Percentiles rank a stretch among this genome's conserved stretches.
Evolutionary conservation across 1,284 basidiomycete genomes (phyloP).

Genomic region (Ganoderma lucidum): DNA sequence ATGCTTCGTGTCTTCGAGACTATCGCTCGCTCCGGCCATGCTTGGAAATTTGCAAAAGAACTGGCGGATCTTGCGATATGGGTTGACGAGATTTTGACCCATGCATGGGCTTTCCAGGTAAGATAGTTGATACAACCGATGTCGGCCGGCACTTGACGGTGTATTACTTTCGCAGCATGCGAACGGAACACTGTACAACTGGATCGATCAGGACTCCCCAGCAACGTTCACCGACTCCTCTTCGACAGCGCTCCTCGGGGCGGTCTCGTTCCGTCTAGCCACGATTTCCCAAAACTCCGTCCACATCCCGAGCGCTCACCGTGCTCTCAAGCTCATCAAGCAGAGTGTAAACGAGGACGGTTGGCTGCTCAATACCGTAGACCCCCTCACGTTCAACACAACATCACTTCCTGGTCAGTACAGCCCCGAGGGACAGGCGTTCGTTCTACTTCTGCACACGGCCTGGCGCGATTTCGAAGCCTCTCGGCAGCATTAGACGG

Average conservation of each 20-base stretch:
- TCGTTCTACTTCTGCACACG: conserved; percentile 70
- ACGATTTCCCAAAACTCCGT: conserved; percentile 39
- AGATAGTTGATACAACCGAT: conserved; percentile 10
- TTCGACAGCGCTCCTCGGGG: conserved; percentile 60
- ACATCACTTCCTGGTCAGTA: conserved; percentile 49
- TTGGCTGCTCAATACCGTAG: conserved; percentile 68
- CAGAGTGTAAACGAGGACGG: conserved; percentile 50
- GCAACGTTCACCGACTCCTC: conserved; percentile 58
- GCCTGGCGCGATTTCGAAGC: conserved; percentile 59
- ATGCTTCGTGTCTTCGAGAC: conserved; percentile 70
- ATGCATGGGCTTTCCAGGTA: conserved; percentile 59
- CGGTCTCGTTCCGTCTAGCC: conserved; percentile 54
- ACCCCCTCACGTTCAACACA: conserved; percentile 64
- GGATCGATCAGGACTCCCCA: conserved; percentile 48
- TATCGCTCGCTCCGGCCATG: conserved; percentile 55
- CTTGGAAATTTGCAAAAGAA: conserved; percentile 49
- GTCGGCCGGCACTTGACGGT: not conserved
- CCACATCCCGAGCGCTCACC: conserved; percentile 52
- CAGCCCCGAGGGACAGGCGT: conserved; percentile 70
- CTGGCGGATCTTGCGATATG: conserved; percentile 59
- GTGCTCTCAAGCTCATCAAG: conserved; percentile 47
- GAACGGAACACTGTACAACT: conserved; percentile 58
- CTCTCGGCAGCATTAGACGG: not conserved
- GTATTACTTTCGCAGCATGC: conserved; percentile 37
- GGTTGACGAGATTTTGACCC: conserved; percentile 65